Percentiles rank a stretch among this genome's conserved stretches.
phyloP scores from a whole-genome alignment of 768 basidiomycete genomes.

The Amanita subjunquillea region DNA sequence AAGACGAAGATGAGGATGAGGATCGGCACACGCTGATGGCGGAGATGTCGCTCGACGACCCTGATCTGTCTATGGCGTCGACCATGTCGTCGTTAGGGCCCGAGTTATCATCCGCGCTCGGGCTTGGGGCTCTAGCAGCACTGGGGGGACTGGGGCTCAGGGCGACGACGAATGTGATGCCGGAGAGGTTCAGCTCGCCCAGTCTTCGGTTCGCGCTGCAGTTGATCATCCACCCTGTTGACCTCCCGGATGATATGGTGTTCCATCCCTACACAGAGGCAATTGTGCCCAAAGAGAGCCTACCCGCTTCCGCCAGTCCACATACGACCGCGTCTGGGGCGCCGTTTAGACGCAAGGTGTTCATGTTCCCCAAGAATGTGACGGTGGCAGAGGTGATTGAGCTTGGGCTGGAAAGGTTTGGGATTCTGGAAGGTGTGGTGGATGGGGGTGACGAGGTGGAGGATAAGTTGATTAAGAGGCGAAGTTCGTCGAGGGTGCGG shows the following conservation, averaged over 20 bases:
- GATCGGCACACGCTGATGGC: constrained; percentile 35
- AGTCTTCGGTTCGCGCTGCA: constrained; percentile 81
- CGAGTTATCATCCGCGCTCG: not conserved
- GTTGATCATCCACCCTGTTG: constrained; percentile 77
- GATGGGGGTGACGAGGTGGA: constrained; percentile 98
- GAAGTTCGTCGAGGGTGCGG: constrained; percentile 68
- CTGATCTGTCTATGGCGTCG: constrained; percentile 1
- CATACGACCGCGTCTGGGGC: constrained; percentile 30
- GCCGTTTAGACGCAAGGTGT: constrained; percentile 65
- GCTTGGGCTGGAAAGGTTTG: constrained; percentile 83
- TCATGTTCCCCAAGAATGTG: constrained; percentile 88
- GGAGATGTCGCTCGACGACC: constrained; percentile 23
- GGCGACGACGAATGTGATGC: constrained; percentile 31
- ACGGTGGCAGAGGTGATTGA: constrained; percentile 97
- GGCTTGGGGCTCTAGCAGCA: not conserved
- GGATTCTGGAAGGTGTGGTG: constrained; percentile 93
- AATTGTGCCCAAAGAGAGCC: constrained; percentile 76
- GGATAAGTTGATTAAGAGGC: constrained; percentile 77
- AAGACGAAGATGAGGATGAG: constrained; percentile 34
- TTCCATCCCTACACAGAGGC: constrained; percentile 93
- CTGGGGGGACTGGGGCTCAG: not conserved
- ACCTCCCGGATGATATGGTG: constrained; percentile 89
- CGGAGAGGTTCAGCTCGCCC: constrained; percentile 75
- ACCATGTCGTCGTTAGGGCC: not conserved
- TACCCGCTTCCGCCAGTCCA: constrained; percentile 24